These are phyloP conservation scores for Fusarium pilosicola DNA, from an alignment of 2,329 filamentous ascomycete species.

Conservation along the genomic window DNA sequence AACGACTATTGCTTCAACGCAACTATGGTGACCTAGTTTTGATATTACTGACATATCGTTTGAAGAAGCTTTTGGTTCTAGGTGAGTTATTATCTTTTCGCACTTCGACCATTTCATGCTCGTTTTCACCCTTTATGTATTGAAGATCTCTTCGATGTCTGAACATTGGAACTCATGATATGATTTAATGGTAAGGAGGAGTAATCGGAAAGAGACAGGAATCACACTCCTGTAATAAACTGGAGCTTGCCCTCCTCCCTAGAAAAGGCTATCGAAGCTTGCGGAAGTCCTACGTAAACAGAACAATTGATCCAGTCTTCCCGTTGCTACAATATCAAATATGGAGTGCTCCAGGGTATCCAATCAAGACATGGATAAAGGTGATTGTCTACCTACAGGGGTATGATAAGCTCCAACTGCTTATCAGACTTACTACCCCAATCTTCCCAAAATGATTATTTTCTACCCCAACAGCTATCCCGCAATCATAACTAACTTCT, in stretches of 20 bases:
- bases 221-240: rapidly evolving
- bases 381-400: no score
- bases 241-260: rapidly evolving
- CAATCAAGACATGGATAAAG: neutral
- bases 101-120: no score
- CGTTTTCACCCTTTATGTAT: no score
- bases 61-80: rapidly evolving
- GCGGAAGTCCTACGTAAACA: neutral
- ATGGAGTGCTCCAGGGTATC: neutral
- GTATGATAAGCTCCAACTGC: neutral
- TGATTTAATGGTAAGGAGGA: rapidly evolving
- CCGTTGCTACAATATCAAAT: no score
- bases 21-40: rapidly evolving
- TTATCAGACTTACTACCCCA: neutral
- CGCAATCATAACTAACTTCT: neutral
- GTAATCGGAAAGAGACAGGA: rapidly evolving
- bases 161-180: neutral
- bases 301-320: neutral
- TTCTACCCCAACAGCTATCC: neutral
- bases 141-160: no score
- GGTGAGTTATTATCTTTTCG: rapidly evolving
- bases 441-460: neutral
- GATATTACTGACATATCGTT: rapidly evolving
- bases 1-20: neutral
- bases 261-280: neutral